Evolutionary conservation across 1,284 basidiomycete species (phyloP), one percentile per base, ranked within the genome.

Genomic region (Pyrrhoderma noxium): DNA sequence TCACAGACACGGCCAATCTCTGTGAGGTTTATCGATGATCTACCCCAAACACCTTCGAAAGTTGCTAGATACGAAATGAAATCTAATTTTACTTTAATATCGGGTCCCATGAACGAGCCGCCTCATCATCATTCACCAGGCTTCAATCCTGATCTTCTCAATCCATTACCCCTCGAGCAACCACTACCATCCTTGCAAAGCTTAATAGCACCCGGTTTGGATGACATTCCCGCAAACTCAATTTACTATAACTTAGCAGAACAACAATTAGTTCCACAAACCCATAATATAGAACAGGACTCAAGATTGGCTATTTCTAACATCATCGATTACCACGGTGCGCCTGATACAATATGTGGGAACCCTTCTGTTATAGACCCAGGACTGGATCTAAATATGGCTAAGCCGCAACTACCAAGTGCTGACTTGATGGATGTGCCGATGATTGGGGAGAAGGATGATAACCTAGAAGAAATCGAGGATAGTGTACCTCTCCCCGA

Each of bases 401-500:
- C 11, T 31, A 5, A 31, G 5, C 14, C 38, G 5, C 38, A 5
- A 14, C 8, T 25, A 34, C 67, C 67, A 21, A 57, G 60, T 16
- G 67, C 69, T 2, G 67, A 69, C 48, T 66, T 70, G 11, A 75
- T 79, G 70, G 67, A 76, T 27, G 14, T 40, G 7, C 5, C 27
- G 11, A 31, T 31, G 27, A 31, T 5, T 11, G 27, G 11, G 11
- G 11, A 31, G 27, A 31, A 11, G 27, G 27, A 31, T 31, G 27
- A 31, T 11, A 5, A 31, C 27, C 11, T 11, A 31, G 27, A 11
- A 31, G 7, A 40, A 40, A 60, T 79, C 34, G 79, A 82, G 49
- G 60, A 54, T 1, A 71, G 75, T 1, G 80, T 82, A 0, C 76
- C 77, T 3, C 68, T 81, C 2, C 85, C 86, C 0, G 78, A 84